These are phyloP conservation scores for Exophiala sp. DNA, from an alignment of 2,329 filamentous ascomycete genomes.

Conservation along the genomic window DNA sequence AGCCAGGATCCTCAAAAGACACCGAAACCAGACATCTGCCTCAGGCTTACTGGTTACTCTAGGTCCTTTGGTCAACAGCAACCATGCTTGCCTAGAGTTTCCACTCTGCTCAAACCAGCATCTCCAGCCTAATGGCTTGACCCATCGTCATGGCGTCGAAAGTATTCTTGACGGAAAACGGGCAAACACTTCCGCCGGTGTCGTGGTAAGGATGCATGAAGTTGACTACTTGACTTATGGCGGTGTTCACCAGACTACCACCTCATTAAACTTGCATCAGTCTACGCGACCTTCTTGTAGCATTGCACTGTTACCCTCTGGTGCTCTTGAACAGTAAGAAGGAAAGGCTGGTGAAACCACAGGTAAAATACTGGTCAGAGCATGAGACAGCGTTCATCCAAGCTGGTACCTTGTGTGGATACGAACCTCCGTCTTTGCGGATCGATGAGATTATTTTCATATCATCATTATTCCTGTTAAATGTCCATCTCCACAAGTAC, in stretches of 20 bases:
- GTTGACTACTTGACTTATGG: background rate
- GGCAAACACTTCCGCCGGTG: background rate
- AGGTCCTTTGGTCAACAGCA: background rate
- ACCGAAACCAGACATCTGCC: background rate
- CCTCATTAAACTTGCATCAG: background rate
- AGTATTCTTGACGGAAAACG: background rate
- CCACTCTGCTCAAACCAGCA: constrained; percentile 20
- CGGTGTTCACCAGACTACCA: background rate
- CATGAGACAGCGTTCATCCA: too few species aligned
- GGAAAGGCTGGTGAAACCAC: too few species aligned
- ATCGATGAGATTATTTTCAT: too few species aligned
- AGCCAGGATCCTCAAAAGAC: background rate
- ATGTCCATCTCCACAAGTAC: too few species aligned
- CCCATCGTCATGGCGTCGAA: background rate
- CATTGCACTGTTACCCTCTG: background rate
- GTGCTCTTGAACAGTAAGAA: background rate
- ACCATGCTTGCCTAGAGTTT: background rate
- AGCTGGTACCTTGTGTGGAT: too few species aligned
- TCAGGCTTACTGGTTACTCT: background rate
- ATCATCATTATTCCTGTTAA: too few species aligned
- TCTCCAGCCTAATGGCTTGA: constrained; percentile 20
- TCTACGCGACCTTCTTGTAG: background rate
- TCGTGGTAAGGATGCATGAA: background rate
- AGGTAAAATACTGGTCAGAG: too few species aligned
- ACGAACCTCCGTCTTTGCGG: too few species aligned